Percentiles rank a stretch among this genome's conserved stretches.
Conservation (phyloP, 495 filamentous ascomycete genomes). For the Apodospora peruviana region DNA sequence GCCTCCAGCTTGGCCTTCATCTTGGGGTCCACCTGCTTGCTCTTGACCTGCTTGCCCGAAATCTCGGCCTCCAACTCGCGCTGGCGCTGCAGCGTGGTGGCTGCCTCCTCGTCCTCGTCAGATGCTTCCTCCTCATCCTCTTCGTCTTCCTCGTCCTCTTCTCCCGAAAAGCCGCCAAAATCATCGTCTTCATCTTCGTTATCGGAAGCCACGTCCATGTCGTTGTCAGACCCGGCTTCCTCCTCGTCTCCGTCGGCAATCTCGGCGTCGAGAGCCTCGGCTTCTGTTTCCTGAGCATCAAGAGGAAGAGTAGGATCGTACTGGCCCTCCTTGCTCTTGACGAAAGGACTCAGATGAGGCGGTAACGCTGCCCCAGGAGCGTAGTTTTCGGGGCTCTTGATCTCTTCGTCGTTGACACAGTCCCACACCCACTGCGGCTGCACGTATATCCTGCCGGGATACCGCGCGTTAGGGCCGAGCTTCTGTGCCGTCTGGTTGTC, state of each 20-base stretch:
- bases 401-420: constrained; percentile 79
- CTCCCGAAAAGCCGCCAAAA: constrained; percentile 40
- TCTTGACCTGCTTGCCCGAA: constrained; percentile 42
- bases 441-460: constrained; percentile 84
- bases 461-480: constrained; percentile 54
- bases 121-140: constrained; percentile 38
- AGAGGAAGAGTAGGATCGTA: constrained; percentile 85
- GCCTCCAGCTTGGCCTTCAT: constrained; percentile 56
- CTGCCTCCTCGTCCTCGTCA: constrained; percentile 45
- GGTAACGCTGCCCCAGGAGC: constrained; percentile 83
- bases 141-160: constrained; percentile 36
- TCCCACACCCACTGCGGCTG: constrained; percentile 99
- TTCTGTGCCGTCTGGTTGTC: constrained; percentile 52
- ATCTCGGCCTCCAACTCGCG: constrained; percentile 90
- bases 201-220: constrained; percentile 32
- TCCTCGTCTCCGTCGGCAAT: constrained; percentile 43
- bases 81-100: constrained; percentile 56
- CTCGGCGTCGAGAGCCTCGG: constrained; percentile 61
- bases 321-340: constrained; percentile 72
- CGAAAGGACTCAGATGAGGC: constrained; percentile 93
- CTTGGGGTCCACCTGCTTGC: constrained; percentile 40
- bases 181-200: constrained; percentile 40
- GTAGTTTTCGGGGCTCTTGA: constrained; percentile 84
- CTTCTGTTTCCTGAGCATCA: constrained; percentile 77
- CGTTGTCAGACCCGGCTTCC: constrained; percentile 33